Base-by-base conservation (phyloP, 768 basidiomycete species). In the Trametes maxima region DNA sequence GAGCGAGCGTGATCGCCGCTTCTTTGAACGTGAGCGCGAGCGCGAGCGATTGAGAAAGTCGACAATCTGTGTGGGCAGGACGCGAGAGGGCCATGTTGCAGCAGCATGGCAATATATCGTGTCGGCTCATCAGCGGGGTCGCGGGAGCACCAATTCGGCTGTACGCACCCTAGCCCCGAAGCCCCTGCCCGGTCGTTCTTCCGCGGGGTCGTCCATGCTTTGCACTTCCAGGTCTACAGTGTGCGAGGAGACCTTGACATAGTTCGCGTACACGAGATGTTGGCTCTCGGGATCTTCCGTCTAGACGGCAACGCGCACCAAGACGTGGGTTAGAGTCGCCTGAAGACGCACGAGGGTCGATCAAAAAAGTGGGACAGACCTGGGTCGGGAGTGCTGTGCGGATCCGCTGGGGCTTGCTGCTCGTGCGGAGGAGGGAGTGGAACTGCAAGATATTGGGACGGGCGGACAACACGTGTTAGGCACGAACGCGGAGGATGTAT, bases 1-100 rank as follows among this genome's bases (percentile, higher is more conserved):
- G 46, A 66, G 66, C 62, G 68, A 69, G 47, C 68, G 64, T 17
- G 72, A 70, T 28, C 57, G 69, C 39, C 68, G 70, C 59, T 66
- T 71, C 64, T 69, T 72, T 17, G 77, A 72, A 13, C 80, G 79
- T 16, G 87, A 85, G 42, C 85, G 86, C n/a, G 87, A 88, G 69
- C 84, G 81, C 22, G 75, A 75, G 56, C 73, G 73, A 64, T 66
- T 72, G 53, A 79, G 75, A 74, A 90, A 88, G 25, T 78, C 81
- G 67, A 82, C 85, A 68, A 90, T 74, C 88, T 90, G 66, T 42
- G 36, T 22, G 46, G 33, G 46, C 40, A 47, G 46, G 56, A 10
- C 43, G 59, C 44, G 33, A 40, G 57, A 37, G 22, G 45, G 63
- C 43, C 66, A 60, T 60, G 54, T 56, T 59, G 60, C 24, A 45